Percentiles rank a stretch among this genome's conserved stretches.
These are phyloP conservation scores for Platanthera guangdongensis DNA, from an alignment of 106 monocot genomes.

Conservation along the genomic window DNA sequence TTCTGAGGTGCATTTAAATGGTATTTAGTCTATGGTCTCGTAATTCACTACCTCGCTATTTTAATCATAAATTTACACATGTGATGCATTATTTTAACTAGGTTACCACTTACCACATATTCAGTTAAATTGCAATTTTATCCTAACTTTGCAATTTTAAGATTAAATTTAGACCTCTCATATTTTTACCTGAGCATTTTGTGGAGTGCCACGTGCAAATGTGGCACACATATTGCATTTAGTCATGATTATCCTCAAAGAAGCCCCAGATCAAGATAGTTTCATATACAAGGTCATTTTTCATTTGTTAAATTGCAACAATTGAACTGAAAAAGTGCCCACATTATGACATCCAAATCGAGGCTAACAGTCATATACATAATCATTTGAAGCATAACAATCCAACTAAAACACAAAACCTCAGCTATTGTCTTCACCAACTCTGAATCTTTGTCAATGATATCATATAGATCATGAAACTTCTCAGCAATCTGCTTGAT, in stretches of 20 bases:
- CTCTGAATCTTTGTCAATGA: conserved; percentile 49
- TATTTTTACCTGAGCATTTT: neutral
- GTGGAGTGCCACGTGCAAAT: neutral
- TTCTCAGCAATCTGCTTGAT: conserved; percentile 43
- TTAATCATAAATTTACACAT: neutral
- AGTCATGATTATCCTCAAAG: neutral
- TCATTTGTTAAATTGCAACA: neutral
- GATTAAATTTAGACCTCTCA: neutral
- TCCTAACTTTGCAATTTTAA: neutral
- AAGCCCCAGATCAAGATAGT: neutral
- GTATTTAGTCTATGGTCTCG: neutral
- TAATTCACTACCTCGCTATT: neutral
- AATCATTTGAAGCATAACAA: neutral
- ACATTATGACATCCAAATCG: neutral
- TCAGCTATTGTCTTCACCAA: conserved; percentile 72
- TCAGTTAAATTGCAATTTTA: neutral
- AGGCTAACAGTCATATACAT: neutral
- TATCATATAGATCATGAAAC: conserved; percentile 24
- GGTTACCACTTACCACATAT: neutral
- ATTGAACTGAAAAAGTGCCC: neutral
- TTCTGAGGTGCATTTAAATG: neutral
- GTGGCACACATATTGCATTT: neutral
- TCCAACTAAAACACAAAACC: conserved; percentile 25
- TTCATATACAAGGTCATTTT: neutral
- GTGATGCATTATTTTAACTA: neutral